Evolutionary conservation across 495 filamentous ascomycete genomes (phyloP).

Genomic region (Bacidia gigantensis): DNA sequence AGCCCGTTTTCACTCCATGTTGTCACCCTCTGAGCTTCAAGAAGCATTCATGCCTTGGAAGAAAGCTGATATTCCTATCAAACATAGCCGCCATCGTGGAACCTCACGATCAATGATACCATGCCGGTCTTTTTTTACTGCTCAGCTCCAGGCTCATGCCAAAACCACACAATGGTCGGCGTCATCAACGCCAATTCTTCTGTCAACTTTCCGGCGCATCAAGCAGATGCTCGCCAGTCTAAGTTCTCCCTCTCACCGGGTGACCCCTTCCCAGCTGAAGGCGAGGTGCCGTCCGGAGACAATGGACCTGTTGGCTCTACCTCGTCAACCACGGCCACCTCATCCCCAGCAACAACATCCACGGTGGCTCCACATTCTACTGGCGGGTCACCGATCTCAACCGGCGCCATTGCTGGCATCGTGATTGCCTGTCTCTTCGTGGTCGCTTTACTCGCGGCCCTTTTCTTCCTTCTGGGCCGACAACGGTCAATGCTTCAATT

Average conservation of each 20-base stretch:
- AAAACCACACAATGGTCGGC: conserved; percentile 30
- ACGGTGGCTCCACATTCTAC: neutral
- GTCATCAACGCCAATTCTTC: conserved; percentile 29
- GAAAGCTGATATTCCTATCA: neutral
- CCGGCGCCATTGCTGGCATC: conserved; percentile 29
- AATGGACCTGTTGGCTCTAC: neutral
- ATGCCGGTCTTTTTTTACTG: conserved; percentile 49
- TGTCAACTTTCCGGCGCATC: conserved; percentile 24
- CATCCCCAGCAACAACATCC: conserved; percentile 6
- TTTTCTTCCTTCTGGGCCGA: conserved; percentile 30
- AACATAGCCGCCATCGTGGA: conserved; percentile 32
- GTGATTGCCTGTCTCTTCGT: conserved; percentile 24
- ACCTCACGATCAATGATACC: conserved; percentile 41
- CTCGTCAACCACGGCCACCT: conserved; percentile 5
- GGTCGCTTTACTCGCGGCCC: conserved; percentile 21
- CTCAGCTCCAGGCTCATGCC: conserved; percentile 29
- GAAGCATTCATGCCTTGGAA: no score
- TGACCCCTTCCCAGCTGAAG: conserved; percentile 28
- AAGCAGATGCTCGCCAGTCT: conserved; percentile 21
- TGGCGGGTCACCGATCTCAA: conserved; percentile 13
- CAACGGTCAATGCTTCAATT: conserved; percentile 12
- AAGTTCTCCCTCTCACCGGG: conserved; percentile 30
- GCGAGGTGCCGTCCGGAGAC: conserved; percentile 10
- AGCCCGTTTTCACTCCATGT: neutral
- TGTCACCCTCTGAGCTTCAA: no score